Base-by-base conservation (phyloP, 2,329 filamentous ascomycete genomes). In the Coniosporium uncinatum region DNA sequence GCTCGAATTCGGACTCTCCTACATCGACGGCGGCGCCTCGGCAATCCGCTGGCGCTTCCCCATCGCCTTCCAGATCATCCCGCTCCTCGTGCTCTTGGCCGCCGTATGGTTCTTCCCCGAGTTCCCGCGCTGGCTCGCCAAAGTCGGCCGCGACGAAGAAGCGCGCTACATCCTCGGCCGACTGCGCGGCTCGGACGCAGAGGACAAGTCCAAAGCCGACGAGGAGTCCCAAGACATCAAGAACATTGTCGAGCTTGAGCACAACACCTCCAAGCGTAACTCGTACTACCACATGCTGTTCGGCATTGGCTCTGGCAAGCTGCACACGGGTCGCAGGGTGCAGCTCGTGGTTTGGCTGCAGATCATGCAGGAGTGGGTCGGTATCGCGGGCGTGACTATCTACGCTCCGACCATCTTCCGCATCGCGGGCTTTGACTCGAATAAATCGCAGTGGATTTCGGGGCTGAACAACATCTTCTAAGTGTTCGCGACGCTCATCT, bases 271-370 rank as follows among this genome's bases (percentile, higher is more conserved):
- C 35, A 74, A 76, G 40, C 68, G 73, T 3, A 76, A 76, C 37
- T 78, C 73, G 1, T 86, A 86, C 49, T 52, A 75, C 3, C 66
- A 76, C 37, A 86, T 87, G 82, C 61, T 87, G 2, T 79, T 83
- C 40, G 81, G 80, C 3, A 73, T 77, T 41, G 79, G 78, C 3
- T 81, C 79, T 0, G 82, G 70, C 2, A 78, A 83, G 39, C 58
- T 86, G 6, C 81, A 86, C 47, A 81, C 77, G 0, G 83, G 75
- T 1, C 71, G 83, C 1, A 76, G 83, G 5, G 80, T 85, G 0
- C 81, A 85, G 51, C 70, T 87, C 2, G 81, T 83, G 3, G 70
- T 87, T 27, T 86, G 81, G 81, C 67, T 86, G 6, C 81, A 85
- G 59, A 81, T 85, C 35, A 74, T 85, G 53, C 81, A 85, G 52